phyloP scores from a whole-genome alignment of 805 yeast species.

The Candida palmyrensis region DNA sequence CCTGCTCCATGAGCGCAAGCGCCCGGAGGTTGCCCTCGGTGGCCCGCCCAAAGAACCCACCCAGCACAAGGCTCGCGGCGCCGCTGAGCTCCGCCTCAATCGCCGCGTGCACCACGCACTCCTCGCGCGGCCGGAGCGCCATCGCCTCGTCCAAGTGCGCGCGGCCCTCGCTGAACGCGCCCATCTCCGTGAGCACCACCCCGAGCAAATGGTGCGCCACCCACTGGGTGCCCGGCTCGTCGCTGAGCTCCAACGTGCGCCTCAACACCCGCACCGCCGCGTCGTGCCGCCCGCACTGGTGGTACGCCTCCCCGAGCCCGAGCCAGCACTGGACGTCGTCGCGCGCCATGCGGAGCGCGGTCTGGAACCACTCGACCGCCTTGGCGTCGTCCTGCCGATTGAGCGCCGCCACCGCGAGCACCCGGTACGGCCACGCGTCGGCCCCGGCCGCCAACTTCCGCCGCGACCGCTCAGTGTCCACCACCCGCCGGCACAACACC shows the following conservation, averaged over 20 bases:
- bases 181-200: conserved; percentile 53
- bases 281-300: conserved; percentile 75
- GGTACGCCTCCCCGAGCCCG: conserved; percentile 95
- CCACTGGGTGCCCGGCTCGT: conserved; percentile 40
- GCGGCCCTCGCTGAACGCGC: conserved; percentile 62
- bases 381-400: conserved; percentile 66
- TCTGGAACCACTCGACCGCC: conserved; percentile 87
- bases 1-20: conserved; percentile 35
- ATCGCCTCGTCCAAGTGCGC: conserved; percentile 40
- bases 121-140: conserved; percentile 41
- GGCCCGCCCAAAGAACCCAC: conserved; percentile 69
- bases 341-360: conserved; percentile 66
- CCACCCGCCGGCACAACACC: conserved; percentile 59
- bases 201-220: conserved; percentile 66
- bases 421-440: conserved; percentile 81
- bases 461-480: conserved; percentile 58
- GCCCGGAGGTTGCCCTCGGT: conserved; percentile 42
- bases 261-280: conserved; percentile 82
- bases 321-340: conserved; percentile 80
- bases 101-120: conserved; percentile 43
- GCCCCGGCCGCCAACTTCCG: conserved; percentile 16
- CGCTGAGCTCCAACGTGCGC: conserved; percentile 53
- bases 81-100: conserved; percentile 54
- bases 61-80: conserved; percentile 44
- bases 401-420: conserved; percentile 72